phyloP scores from a whole-genome alignment of 495 filamentous ascomycete genomes.

The Oleoguttula mirabilis region DNA sequence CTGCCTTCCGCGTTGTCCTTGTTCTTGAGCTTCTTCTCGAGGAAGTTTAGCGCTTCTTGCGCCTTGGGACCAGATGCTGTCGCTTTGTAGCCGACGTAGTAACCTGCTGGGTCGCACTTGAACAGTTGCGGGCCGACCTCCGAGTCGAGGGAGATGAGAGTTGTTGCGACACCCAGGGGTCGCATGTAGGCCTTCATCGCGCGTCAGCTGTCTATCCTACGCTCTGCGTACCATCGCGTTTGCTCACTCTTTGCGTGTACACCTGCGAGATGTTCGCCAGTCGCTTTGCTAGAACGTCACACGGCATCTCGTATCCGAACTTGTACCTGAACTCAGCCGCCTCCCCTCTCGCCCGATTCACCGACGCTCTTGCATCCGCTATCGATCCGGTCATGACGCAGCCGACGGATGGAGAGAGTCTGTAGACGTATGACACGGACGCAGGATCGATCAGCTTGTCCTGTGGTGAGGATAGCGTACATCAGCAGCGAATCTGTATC shows the following conservation, averaged over 20 bases:
- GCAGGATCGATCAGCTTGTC: conserved; percentile 97
- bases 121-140: conserved; percentile 93
- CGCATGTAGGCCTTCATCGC: conserved; percentile 85
- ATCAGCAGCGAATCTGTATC: conserved; percentile 1
- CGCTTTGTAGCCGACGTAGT: conserved; percentile 96
- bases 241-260: conserved; percentile 83
- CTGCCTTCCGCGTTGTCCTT: conserved; percentile 84
- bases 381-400: conserved; percentile 99
- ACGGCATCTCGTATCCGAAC: conserved; percentile 98
- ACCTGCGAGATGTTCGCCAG: conserved; percentile 98
- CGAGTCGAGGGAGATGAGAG: conserved; percentile 82
- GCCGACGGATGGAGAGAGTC: conserved; percentile 86
- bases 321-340: conserved; percentile 98
- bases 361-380: conserved; percentile 86
- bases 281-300: conserved; percentile 89
- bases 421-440: conserved; percentile 95
- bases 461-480: conserved; percentile 33
- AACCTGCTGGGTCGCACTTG: conserved; percentile 96
- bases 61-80: conserved; percentile 94
- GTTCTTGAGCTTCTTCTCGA: conserved; percentile 99
- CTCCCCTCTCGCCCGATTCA: conserved; percentile 83
- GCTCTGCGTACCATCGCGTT: too few relatives aligned
- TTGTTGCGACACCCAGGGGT: conserved; percentile 87
- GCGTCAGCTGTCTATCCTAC: conserved; percentile 4
- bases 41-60: conserved; percentile 91